Evolutionary conservation across 257 asterid species (phyloP).

Genomic region (Gentiana straminea): DNA sequence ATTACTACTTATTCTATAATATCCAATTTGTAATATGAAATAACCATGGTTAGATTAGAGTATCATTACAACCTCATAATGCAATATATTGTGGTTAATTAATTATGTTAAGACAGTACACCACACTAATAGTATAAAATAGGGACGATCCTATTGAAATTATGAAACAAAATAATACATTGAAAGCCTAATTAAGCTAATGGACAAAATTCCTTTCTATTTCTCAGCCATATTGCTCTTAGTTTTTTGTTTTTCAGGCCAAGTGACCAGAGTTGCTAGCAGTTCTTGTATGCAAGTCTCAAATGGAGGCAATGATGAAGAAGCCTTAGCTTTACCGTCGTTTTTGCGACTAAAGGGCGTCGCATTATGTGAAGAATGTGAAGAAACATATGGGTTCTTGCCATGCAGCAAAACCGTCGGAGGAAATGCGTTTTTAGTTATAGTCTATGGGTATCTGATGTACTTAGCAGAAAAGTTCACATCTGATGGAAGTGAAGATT

Average conservation of each 20-base stretch:
- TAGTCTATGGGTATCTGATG: slow-evolving; percentile 38
- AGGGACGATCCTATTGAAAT: no score
- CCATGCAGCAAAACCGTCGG: slow-evolving; percentile 44
- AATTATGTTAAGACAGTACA: no score
- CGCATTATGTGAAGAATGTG: slow-evolving; percentile 18
- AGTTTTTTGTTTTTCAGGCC: not conserved
- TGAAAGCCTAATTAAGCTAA: not conserved
- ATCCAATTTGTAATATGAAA: no score
- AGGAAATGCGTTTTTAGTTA: slow-evolving; percentile 46
- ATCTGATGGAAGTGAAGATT: slow-evolving; percentile 38
- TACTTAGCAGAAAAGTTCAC: slow-evolving; percentile 33
- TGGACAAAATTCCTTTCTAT: not conserved
- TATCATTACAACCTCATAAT: no score
- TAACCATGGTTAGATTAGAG: no score
- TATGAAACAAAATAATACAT: no score
- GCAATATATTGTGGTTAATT: no score
- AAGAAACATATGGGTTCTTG: slow-evolving; percentile 42
- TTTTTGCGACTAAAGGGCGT: slow-evolving; percentile 15
- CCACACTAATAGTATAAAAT: no score
- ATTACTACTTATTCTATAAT: no score
- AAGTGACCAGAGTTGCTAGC: not conserved
- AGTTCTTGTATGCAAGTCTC: slow-evolving; percentile 6
- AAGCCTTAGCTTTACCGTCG: not conserved
- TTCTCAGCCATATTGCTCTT: not conserved
- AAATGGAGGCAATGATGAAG: slow-evolving; percentile 22